A percentile compares a stretch with the other conserved stretches of the same genome.
Evolutionary conservation across 495 filamentous ascomycete genomes (phyloP).

Genomic region (Daldinia grandis): DNA sequence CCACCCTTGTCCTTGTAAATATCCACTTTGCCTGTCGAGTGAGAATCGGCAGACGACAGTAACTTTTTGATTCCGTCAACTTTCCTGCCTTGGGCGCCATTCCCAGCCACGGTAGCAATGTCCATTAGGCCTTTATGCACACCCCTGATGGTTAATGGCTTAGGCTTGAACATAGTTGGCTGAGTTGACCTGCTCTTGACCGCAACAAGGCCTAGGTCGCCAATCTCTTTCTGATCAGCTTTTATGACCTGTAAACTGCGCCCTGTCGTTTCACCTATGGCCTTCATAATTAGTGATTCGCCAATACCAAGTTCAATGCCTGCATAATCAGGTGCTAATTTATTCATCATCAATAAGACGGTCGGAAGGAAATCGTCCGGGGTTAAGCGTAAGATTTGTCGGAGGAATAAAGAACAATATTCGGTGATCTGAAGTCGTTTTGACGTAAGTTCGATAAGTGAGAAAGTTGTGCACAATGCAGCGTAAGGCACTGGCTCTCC

Average conservation of each 20-base stretch:
- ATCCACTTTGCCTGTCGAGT: slow-evolving; percentile 77
- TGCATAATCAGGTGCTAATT: slow-evolving; percentile 94
- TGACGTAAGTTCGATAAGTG: slow-evolving; percentile 88
- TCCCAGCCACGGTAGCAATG: slow-evolving; percentile 86
- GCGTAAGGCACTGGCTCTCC: slow-evolving; percentile 93
- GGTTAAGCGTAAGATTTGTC: slow-evolving; percentile 90
- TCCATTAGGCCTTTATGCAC: slow-evolving; percentile 88
- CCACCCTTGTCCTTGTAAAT: slow-evolving; percentile 94
- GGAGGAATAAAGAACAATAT: slow-evolving; percentile 88
- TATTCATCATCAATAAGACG: slow-evolving; percentile 95
- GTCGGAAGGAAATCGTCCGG: slow-evolving; percentile 87
- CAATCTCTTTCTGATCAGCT: slow-evolving; percentile 92
- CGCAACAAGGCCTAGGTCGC: slow-evolving; percentile 92
- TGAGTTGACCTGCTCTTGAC: slow-evolving; percentile 94
- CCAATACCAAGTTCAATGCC: slow-evolving; percentile 97
- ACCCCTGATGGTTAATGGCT: slow-evolving; percentile 82
- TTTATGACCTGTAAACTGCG: slow-evolving; percentile 88
- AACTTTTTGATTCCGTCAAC: slow-evolving; percentile 95
- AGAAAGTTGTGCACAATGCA: slow-evolving; percentile 93
- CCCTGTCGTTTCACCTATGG: slow-evolving; percentile 93
- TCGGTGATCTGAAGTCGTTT: slow-evolving; percentile 87
- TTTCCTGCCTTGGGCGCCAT: slow-evolving; percentile 89
- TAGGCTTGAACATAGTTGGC: slow-evolving; percentile 97
- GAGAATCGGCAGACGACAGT: slow-evolving; percentile 82
- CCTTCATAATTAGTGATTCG: slow-evolving; percentile 97